Evolutionary conservation across 2,329 filamentous ascomycete genomes (phyloP).

Genomic region (Ceratocystis ficicola): DNA sequence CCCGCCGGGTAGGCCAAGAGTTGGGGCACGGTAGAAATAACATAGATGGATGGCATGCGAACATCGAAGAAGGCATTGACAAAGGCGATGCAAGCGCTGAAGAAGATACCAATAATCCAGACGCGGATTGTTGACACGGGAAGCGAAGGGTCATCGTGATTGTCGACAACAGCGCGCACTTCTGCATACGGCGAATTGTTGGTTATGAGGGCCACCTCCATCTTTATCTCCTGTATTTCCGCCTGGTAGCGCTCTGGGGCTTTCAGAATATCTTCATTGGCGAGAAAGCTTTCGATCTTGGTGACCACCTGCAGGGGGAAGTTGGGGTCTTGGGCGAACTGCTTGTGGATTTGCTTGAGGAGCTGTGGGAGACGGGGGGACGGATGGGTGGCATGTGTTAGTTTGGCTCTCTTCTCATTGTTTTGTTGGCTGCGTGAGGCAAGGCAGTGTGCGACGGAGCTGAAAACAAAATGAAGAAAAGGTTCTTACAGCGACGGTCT

Average conservation of each 20-base stretch:
- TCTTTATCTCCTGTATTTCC: conserved; percentile 40
- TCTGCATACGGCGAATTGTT: conserved; percentile 46
- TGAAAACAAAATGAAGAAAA: too few relatives aligned
- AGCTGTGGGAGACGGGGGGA: conserved; percentile 24
- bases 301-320: conserved; percentile 30
- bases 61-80: conserved; percentile 46
- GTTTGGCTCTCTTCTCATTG: not conserved
- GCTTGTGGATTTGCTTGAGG: conserved; percentile 29
- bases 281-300: conserved; percentile 30
- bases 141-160: conserved; percentile 39
- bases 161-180: conserved; percentile 43
- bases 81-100: conserved; percentile 35
- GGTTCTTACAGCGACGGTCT: conserved; percentile 27
- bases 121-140: conserved; percentile 42
- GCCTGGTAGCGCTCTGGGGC: conserved; percentile 33
- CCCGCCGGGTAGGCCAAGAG: conserved; percentile 41
- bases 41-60: conserved; percentile 39
- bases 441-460: too few relatives aligned
- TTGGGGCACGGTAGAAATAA: conserved; percentile 43
- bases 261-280: conserved; percentile 28
- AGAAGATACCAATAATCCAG: conserved; percentile 40
- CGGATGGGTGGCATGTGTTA: not conserved
- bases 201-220: conserved; percentile 40
- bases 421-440: not conserved
- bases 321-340: conserved; percentile 32